Base-by-base conservation (phyloP, 1,139 yeast species). In the Scheffersomyces segobiensis region DNA sequence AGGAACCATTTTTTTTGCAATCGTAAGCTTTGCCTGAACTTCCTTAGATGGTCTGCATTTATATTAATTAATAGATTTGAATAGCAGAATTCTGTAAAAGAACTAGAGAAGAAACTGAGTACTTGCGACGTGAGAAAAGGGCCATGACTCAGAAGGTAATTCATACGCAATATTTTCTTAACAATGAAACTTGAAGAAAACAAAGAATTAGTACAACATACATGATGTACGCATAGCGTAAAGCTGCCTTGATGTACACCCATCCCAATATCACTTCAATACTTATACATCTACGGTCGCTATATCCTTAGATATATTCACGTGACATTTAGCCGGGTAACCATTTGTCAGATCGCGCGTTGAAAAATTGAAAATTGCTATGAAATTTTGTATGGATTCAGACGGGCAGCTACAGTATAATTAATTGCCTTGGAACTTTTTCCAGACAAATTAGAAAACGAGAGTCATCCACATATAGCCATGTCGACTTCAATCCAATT, bases 401-500 rank as follows among this genome's bases (percentile, higher is more conserved):
- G 42, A 32, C 42, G 12, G 42, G 42, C 5, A 24, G 32, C 5
- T 24, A 24, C 5, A 24, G 32, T 17, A 32, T 32, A 32, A 12
- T 32, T 32, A 32, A 12, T 32, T 32, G 42, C 42, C 42, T 32
- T 32, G 42, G 42, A 32, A 32, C 42, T 32, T 32, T 17, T 32
- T 10, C 4, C 12, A 32, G 42, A 32, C 42, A 32, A 32, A 32
- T 14, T 32, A 32, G 42, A 32, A 32, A 12, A 14, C 42, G 5
- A 32, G 42, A 32, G 17, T 32, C 17, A 32, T 14, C 12, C 42
- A 32, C 42, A 17, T 4, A 48, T 6, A 10, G 52, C 20, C 52
- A 79, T 79, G 83, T 77, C 81, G 49, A 82, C 88, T 57, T 87
- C 96, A 50, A 86, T 95, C 66, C 99, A 95, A 79, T 83, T 95